Base-by-base conservation (phyloP, 805 yeast species). In the Monosporozyma solicola region DNA sequence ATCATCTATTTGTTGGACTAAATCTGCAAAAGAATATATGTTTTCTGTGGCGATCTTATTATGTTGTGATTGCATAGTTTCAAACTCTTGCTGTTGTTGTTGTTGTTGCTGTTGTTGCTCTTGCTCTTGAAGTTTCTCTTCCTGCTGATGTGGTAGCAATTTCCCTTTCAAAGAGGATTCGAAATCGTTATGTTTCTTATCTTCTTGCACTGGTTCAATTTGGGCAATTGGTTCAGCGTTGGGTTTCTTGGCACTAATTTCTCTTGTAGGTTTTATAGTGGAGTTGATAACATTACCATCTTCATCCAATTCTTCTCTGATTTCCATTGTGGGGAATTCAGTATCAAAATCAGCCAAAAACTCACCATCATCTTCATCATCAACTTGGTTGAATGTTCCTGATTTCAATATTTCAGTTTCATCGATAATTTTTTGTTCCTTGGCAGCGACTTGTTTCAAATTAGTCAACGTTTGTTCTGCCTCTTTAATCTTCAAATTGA, bases 221-320 rank as follows among this genome's bases (percentile, higher is more conserved):
- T 33, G 10, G 6, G n/a, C 16, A 3, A 27, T 27, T 6, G 13
- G 6, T 27, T 44, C 37, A 29, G 20, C 29, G 8, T 13, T n/a
- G 25, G 25, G 6, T 20, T 20, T 22, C 8, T 24, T 9, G 13
- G 41, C n/a, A 11, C 27, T 7, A 37, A 15, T 9, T 20, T 41
- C 44, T 11, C 31, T 41, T 6, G 74, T 70, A 0, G 79, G 79
- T 32, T 70, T 70, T 2, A 80, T 71, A 3, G 71, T 58, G n/a
- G 80, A 63, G 13, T 56, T 66, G 0, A 85, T 63, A 1, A 90
- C 75, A 55, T 86, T 81, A 0, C 82, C 97, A n/a, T 86, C 83
- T 0, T 87, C 96, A 66, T 90, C 96, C 41, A 91, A 67, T 51
- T 83, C 86, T 63, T 90, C 97, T 51, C 83, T 75, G 24, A 91